These are phyloP conservation scores for Vicia sativa DNA, from an alignment of 306 rosid species.

Conservation along the genomic window DNA sequence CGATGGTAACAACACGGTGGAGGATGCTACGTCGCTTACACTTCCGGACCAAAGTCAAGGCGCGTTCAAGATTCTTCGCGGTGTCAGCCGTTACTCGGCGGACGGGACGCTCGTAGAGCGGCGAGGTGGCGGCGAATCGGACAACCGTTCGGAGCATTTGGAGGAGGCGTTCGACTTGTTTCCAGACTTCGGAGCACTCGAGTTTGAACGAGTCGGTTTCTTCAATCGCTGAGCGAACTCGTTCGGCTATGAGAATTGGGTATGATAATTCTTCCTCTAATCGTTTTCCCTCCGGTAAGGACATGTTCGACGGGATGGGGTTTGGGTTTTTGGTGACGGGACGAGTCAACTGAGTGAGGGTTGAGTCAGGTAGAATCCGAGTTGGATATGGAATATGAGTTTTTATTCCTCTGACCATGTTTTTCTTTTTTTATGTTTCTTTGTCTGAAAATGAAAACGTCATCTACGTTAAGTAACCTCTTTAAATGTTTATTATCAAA, in stretches of 20 bases:
- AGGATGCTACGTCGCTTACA: constrained; percentile 67
- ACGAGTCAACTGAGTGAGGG: constrained; percentile 40
- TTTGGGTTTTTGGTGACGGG: background rate
- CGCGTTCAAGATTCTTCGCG: constrained; percentile 63
- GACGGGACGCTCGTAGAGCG: constrained; percentile 70
- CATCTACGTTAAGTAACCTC: constrained; percentile 3
- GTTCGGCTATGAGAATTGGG: constrained; percentile 72
- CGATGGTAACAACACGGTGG: constrained; percentile 66
- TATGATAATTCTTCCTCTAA: constrained; percentile 63
- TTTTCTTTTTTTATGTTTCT: constrained; percentile 42
- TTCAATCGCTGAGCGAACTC: constrained; percentile 56
- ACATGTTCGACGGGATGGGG: constrained; percentile 46
- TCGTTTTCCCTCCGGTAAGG: constrained; percentile 52
- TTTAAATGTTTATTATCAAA: too few relatives aligned
- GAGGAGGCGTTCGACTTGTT: constrained; percentile 62
- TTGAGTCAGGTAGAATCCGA: constrained; percentile 40
- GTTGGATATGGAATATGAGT: constrained; percentile 26
- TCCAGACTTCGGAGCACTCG: constrained; percentile 68
- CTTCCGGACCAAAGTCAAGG: constrained; percentile 59
- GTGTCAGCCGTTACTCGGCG: constrained; percentile 60
- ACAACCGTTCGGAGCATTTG: constrained; percentile 71
- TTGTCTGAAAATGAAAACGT: constrained; percentile 18
- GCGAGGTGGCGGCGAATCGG: constrained; percentile 53
- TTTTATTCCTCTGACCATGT: constrained; percentile 32
- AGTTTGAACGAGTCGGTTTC: constrained; percentile 60